Evolutionary conservation across 768 basidiomycete genomes (phyloP).

Genomic region (Megacollybia marginata): DNA sequence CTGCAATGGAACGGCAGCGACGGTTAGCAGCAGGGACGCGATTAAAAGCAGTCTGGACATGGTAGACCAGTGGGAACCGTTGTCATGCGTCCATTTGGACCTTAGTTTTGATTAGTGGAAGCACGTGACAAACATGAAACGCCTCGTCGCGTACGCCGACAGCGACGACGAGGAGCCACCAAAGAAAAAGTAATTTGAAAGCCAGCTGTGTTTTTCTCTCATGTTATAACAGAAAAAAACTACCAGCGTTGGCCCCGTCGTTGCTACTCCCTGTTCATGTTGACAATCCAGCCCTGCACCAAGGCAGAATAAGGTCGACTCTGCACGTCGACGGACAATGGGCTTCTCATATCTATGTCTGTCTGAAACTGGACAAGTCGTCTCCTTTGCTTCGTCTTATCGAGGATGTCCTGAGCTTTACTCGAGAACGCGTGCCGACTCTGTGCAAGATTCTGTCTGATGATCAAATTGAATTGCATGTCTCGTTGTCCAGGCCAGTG

Average conservation of each 20-base stretch:
- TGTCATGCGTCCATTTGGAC: too few species aligned
- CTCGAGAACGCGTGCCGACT: constrained; percentile 35
- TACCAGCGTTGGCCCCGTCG: constrained; percentile 50
- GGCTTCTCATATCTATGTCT: constrained; percentile 71
- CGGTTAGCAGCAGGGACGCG: too few species aligned
- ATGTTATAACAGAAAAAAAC: constrained; percentile 35
- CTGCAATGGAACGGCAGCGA: too few species aligned
- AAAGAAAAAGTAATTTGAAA: too few species aligned
- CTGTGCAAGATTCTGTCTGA: constrained; percentile 38
- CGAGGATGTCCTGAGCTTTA: constrained; percentile 33
- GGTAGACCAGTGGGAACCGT: too few species aligned
- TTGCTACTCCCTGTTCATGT: constrained; percentile 41
- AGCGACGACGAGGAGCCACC: too few species aligned
- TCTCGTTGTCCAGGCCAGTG: constrained; percentile 80
- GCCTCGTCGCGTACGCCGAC: too few species aligned
- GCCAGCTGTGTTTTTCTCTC: background rate
- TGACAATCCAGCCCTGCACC: constrained; percentile 75
- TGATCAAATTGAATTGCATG: constrained; percentile 48
- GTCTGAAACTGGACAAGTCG: constrained; percentile 36
- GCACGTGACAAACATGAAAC: too few species aligned
- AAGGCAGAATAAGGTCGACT: constrained; percentile 67
- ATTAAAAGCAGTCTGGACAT: too few species aligned
- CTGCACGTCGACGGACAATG: constrained; percentile 88
- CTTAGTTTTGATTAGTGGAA: too few species aligned
- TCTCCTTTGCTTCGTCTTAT: constrained; percentile 39